Evolutionary conservation across 2,329 filamentous ascomycete genomes (phyloP).

Genomic region (Tolypocladium nubicola): DNA sequence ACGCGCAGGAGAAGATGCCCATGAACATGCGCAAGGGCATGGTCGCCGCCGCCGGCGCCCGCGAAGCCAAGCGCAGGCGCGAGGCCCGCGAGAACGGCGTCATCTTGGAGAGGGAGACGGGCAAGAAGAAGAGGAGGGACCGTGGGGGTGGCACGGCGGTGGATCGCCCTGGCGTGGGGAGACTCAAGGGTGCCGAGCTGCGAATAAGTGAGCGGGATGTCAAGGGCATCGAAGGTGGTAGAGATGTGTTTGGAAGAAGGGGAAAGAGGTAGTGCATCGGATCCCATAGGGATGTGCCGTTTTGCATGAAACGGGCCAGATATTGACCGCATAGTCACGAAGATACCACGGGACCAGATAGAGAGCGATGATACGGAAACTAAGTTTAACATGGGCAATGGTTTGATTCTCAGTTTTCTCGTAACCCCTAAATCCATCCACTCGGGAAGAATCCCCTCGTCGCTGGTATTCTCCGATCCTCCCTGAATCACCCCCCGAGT

Average conservation of each 20-base stretch:
- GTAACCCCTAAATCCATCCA: conserved; percentile 5
- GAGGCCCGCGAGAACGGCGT: conserved; percentile 88
- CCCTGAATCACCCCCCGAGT: conserved; percentile 2
- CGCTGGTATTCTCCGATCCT: not conserved
- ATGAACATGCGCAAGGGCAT: conserved; percentile 84
- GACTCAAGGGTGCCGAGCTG: conserved; percentile 68
- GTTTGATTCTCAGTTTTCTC: conserved; percentile 8
- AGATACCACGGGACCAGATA: not conserved
- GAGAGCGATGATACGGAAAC: not conserved
- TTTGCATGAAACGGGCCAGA: not conserved
- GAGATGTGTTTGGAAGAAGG: conserved; percentile 29
- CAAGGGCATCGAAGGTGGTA: conserved; percentile 51
- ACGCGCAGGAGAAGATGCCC: conserved; percentile 78
- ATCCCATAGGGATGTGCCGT: not conserved
- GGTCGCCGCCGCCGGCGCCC: conserved; percentile 47
- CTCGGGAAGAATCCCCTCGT: not conserved
- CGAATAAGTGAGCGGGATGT: conserved; percentile 71
- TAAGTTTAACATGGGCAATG: not conserved
- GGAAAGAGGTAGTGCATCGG: conserved; percentile 14
- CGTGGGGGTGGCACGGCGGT: conserved; percentile 48
- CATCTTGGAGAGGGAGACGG: conserved; percentile 57
- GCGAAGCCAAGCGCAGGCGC: conserved; percentile 59
- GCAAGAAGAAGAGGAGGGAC: conserved; percentile 26
- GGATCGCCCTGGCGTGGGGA: conserved; percentile 70
- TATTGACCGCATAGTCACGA: not conserved